Evolutionary conservation across 2,329 filamentous ascomycete genomes (phyloP).

Genomic region (Botrytis squamosa): DNA sequence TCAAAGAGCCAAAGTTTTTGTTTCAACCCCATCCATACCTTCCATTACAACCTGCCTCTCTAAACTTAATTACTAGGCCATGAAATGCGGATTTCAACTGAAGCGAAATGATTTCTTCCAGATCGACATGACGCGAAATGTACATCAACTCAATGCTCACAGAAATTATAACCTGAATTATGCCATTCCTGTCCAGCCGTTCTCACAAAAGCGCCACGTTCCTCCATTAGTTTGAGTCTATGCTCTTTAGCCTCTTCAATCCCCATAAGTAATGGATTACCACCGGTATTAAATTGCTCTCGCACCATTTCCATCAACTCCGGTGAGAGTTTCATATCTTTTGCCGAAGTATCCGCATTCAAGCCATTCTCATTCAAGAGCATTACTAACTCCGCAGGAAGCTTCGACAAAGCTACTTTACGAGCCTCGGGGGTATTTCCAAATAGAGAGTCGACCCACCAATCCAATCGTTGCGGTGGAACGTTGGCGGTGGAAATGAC

Average conservation of each 20-base stretch:
- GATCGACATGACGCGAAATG: fast-evolving
- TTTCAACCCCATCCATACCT: too few relatives aligned
- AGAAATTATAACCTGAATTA: neutral
- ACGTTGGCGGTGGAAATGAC: constrained; percentile 53
- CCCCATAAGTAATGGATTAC: constrained; percentile 35
- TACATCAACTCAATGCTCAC: neutral
- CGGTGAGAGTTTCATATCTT: constrained; percentile 27
- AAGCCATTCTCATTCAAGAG: constrained; percentile 20
- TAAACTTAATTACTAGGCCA: too few relatives aligned
- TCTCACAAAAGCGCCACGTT: constrained; percentile 36
- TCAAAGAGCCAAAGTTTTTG: neutral
- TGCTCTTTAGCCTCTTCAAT: constrained; percentile 43
- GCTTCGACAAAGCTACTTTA: neutral
- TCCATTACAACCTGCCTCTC: too few relatives aligned
- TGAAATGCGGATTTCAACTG: neutral
- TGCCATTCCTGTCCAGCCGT: neutral
- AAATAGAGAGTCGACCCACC: constrained; percentile 41
- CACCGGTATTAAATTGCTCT: constrained; percentile 25
- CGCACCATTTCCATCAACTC: constrained; percentile 22
- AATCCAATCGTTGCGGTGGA: constrained; percentile 50
- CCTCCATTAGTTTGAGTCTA: constrained; percentile 43
- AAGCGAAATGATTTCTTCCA: neutral
- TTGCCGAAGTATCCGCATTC: neutral
- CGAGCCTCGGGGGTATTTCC: neutral
- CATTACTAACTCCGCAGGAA: constrained; percentile 21